Base-by-base conservation (phyloP, 1,284 basidiomycete genomes). In the Cryptococcus sp. region DNA sequence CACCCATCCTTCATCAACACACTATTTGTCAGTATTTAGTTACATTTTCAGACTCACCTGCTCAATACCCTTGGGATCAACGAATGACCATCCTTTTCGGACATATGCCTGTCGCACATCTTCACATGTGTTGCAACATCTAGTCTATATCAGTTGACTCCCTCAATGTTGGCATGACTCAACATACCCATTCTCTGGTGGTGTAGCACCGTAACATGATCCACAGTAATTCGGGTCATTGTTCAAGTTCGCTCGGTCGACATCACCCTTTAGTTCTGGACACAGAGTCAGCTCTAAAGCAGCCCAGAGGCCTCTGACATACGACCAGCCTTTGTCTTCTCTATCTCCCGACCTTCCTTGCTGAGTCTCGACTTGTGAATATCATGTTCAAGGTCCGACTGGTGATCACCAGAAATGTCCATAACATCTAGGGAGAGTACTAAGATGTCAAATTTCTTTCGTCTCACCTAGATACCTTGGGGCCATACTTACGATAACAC, bases 341-440 rank as follows among this genome's bases (percentile, higher is more conserved):
- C 74, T n/a, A 95, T 80, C 11, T 79, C 73, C 7, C 73, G 68
- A 3, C 93, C 92, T 5, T 80, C 66, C 33, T 79, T 71, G 58
- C 84, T 82, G 32, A 98, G 78, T 15, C 96, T 85, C 5, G 84
- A 86, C 74, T 98, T 96, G 57, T 87, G 70, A 58, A 98, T 83
- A 70, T 93, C 92, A 76, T 98, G 95, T 10, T 89, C 83, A 46
- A 96, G 75, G 67, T 96, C 93, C 58, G 87, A 83, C 72, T 96
- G 92, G 46, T 88, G 86, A 79, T 98, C 95, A 33, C 96, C 96
- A 56, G 89, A 91, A 60, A 98, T 96, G 73, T 99, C 96, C 89
- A 97, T 96, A 52, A 98, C 86, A 75, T 98, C 96, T 53, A 98
- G 78, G 72, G 90, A 93, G 50, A 97, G 82, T 47, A 97, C 92